Percentiles rank a stretch among this genome's conserved stretches.
Conservation (phyloP, 257 asterid species). For the Verbascum thapsus region DNA sequence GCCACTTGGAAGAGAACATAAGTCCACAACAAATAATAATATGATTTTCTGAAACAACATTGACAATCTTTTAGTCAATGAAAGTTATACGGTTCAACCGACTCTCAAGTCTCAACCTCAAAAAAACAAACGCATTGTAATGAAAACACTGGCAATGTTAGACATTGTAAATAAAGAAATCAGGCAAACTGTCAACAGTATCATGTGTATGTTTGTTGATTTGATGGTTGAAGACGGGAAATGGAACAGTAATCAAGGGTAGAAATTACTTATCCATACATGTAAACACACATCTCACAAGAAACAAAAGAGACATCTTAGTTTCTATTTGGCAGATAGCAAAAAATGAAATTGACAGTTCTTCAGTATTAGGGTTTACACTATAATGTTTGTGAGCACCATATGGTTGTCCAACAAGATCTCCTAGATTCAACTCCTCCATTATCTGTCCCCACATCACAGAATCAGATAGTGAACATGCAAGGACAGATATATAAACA, state of each 20-base stretch:
- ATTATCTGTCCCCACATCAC: conserved; percentile 62
- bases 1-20: not conserved
- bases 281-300: conserved; percentile 1
- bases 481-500: conserved; percentile 29
- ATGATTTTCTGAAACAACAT: conserved; percentile 17
- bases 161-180: too few species aligned
- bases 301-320: conserved; percentile 18
- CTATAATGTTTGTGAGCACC: conserved; percentile 87
- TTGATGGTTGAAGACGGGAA: not conserved
- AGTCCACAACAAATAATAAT: conserved; percentile 10
- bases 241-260: not conserved
- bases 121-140: not conserved
- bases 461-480: conserved; percentile 27
- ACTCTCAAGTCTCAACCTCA: not conserved
- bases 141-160: too few species aligned
- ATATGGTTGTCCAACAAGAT: conserved; percentile 80
- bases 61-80: conserved; percentile 3
- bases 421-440: conserved; percentile 72
- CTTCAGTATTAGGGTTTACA: conserved; percentile 56
- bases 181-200: too few species aligned
- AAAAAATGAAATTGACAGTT: conserved; percentile 18
- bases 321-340: conserved; percentile 6
- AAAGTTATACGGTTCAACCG: conserved; percentile 16
- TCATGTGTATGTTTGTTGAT: too few species aligned
- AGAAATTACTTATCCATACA: not conserved